Base-by-base conservation (phyloP, 1,284 basidiomycete species). In the Uromyces viciae-fabae region DNA sequence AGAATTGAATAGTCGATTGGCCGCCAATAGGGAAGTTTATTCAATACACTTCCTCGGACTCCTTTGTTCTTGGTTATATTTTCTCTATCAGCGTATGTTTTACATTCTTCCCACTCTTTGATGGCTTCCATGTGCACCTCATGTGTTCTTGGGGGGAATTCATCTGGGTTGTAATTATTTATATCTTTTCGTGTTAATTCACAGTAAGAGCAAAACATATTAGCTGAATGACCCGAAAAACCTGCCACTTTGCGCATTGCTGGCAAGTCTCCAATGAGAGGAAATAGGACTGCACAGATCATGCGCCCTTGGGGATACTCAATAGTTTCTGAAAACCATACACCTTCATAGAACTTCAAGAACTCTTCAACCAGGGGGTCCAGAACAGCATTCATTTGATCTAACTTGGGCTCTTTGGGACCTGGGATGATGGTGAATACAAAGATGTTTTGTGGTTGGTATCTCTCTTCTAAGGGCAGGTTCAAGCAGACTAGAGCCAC, bases 391-490 rank as follows among this genome's bases (percentile, higher is more conserved):
- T 58, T 68, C 31, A 78, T 69, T 42, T 68, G 62, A 19, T 56
- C 52, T 17, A 78, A 17, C 25, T 49, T 56, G 0, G 66, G 76
- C 31, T 78, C 64, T 38, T 58, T 71, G 36, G 76, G 76, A 5
- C 64, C 66, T 11, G 52, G 66, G 3, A 78, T 71, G 1, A 78
- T 31, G 0, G 31, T 66, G 40, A 36, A 68, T 15, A 68, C 31
- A 49, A 46, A 78, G 7, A 78, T 68, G 40, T 71, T 78, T 54
- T 78, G 33, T 25, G 38, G 25, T 36, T 69, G 42, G 46, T 71
- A 78, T n/a, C 38, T 19, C 19, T 77, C 25, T 8, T 11, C 28
- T 15, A 69, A 46, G 25, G 75, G 75, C 4, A 77, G 62, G 49
- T 77, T 77, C 19, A 69, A n/a, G 43, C 75, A 68, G 3, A 42